Evolutionary conservation across 768 basidiomycete species (phyloP), one percentile per base, ranked within the genome.

Genomic region (Crepidotus variabilis): DNA sequence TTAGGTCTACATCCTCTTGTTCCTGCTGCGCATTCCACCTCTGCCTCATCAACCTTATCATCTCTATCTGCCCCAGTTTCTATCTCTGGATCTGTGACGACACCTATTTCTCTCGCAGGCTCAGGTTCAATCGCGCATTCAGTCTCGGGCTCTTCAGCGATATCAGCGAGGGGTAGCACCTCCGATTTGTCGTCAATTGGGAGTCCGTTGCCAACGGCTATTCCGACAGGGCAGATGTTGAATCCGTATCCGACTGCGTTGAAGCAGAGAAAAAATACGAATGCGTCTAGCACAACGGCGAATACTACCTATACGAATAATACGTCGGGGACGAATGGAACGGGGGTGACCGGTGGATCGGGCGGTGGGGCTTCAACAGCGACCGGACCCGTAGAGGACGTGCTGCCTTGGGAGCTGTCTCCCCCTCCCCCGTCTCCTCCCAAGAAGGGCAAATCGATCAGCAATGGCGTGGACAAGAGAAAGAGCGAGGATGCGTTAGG

Each of bases 401-500:
- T 71, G 16, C 69, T 65, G 16, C 69, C 69, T 57, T 72, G 72
- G 73, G 73, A 73, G 56, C 60, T 72, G 47, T 61, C 55, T 43
- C 69, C 73, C 1, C 39, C 39, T 16, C 39, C 39, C 5, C 39
- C 39, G 13, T 16, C 39, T 14, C 39, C 39, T 16, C 13, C 18
- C 11, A 43, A 2, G 28, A 28, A 28, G 28, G 28, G 28, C 3
- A 20, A 43, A 11, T 4, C 39, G 4, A 43, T 14, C 18, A 43
- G 13, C 14, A 43, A 20, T 43, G 18, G 39, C 39, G 39, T 20
- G 13, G 39, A 43, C 13, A 43, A 43, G 39, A 14, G 39, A 14
- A 43, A 11, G 39, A 43, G 39, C 39, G 39, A 43, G 18, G 39
- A 43, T 43, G 39, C 18, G 18, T 11, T 43, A 11, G 39, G 39